Percentiles rank a stretch among this genome's conserved stretches.
Conservation (phyloP, 371 early-diverging fungal genomes). For the Chytridiales sp. region DNA sequence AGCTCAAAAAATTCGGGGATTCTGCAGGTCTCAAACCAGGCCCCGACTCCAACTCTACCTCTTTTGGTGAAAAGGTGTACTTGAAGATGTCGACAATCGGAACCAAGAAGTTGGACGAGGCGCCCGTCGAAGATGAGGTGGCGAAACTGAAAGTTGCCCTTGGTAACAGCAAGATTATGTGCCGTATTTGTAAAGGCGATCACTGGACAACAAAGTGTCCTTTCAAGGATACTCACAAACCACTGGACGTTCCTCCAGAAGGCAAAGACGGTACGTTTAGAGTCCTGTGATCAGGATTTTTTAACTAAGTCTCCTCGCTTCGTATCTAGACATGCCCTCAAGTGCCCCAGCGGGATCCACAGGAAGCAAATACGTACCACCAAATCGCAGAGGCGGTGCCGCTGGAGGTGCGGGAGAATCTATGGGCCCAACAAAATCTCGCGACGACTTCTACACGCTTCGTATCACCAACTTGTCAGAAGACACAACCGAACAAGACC, state of each 20-base stretch:
- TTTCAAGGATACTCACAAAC: conserved; percentile 90
- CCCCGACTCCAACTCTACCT: conserved; percentile 87
- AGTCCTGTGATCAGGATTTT: too few relatives aligned
- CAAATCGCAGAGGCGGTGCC: conserved; percentile 71
- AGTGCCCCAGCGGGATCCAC: not conserved
- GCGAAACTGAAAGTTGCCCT: conserved; percentile 47
- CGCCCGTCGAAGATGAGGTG: conserved; percentile 55
- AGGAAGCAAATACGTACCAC: conserved; percentile 66
- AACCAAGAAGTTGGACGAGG: conserved; percentile 41
- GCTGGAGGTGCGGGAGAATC: conserved; percentile 46
- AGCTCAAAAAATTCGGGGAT: conserved; percentile 54
- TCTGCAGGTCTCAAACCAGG: conserved; percentile 47
- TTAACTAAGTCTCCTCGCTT: not conserved
- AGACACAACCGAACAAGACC: conserved; percentile 84
- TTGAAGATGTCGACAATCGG: conserved; percentile 71
- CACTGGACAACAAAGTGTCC: conserved; percentile 97
- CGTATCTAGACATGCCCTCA: not conserved
- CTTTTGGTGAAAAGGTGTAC: conserved; percentile 83
- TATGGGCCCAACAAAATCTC: conserved; percentile 38
- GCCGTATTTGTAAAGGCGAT: conserved; percentile 95
- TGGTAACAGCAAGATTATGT: conserved; percentile 78
- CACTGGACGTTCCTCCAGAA: conserved; percentile 38
- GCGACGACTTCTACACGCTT: conserved; percentile 84
- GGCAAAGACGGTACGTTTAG: conserved; percentile 5
- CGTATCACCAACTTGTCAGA: conserved; percentile 96